Percentiles rank a stretch among this genome's conserved stretches.
Conservation (phyloP, 108 stramenopile species). For the Parmales sp. region DNA sequence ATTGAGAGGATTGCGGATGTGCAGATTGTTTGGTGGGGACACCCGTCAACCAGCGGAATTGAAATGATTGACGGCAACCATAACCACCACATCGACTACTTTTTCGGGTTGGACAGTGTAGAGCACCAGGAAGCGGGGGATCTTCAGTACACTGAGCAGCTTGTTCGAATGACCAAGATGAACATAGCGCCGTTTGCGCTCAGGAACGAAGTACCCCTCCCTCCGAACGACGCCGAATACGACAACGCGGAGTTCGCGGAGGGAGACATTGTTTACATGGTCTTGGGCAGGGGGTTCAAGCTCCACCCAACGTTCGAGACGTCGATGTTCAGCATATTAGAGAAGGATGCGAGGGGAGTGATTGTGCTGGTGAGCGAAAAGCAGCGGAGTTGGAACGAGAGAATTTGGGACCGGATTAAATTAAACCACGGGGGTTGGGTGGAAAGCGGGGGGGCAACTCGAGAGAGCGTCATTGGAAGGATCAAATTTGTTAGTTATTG, state of each 20-base stretch:
- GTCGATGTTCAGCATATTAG: slow-evolving; percentile 10
- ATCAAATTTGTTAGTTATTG: slow-evolving; percentile 22
- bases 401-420: background rate
- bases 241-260: background rate
- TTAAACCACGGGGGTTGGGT: background rate
- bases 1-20: slow-evolving; percentile 25
- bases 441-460: background rate
- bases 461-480: background rate
- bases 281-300: slow-evolving; percentile 29
- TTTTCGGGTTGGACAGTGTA: slow-evolving; percentile 20
- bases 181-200: slow-evolving; percentile 15
- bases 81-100: no score
- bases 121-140: slow-evolving; percentile 13
- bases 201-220: background rate
- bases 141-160: slow-evolving; percentile 28
- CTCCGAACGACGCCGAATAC: background rate
- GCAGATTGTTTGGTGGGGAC: slow-evolving; percentile 34
- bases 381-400: background rate
- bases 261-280: slow-evolving; percentile 17
- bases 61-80: no score
- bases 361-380: slow-evolving; percentile 26
- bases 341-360: slow-evolving; percentile 7
- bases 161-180: slow-evolving; percentile 15
- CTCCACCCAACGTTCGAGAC: slow-evolving; percentile 34
- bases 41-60: slow-evolving; percentile 30